Evolutionary conservation across 768 basidiomycete species (phyloP), one percentile per base, ranked within the genome.

Genomic region (Tricholoma sp.): DNA sequence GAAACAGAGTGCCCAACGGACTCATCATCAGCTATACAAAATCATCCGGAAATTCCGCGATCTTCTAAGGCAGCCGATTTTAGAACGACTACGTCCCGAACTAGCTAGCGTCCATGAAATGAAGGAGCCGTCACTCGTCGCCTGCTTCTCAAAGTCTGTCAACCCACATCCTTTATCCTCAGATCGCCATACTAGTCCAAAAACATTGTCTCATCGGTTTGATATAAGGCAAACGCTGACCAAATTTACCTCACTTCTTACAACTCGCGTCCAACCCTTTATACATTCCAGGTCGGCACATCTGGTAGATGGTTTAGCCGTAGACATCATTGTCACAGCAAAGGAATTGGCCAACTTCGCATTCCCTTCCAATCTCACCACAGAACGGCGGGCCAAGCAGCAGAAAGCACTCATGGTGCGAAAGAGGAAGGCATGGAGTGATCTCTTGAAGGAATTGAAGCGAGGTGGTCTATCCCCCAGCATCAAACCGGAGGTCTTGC

Each of bases 1-100:
- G 56, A 91, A 89, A 68, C 86, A 89, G 58, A 97, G 94, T 66
- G 94, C 97, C 0, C 85, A 89, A 57, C 85, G 79, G 64, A 94
- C 93, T 1, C 97, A 99, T 68, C 86, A 85, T 57, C 91, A 95
- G 60, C 75, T 99, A 2, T 94, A 92, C 80, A 93, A 91, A 68
- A 80, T 85, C 59, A 82, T 98, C 57, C 84, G 92, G 52, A 97
- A 93, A 74, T 96, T 94, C 76, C 84, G 94, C n/a, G 89, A 92
- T 44, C 69, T 91, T 20, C 77, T 98, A n/a, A 83, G 86, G 45
- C 85, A 91, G 67, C 87, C 94, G 6, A 74, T 84, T 48, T 56
- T 64, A 12, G 68, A 67, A n/a, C 72, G 70, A 37, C 66, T 87
- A 50, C 68, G 60, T 33, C 72, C 71, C 4, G 60, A 68, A 15